These are phyloP conservation scores for Allomyces arbusculus DNA, from an alignment of 192 early-diverging fungal species.

Conservation along the genomic window DNA sequence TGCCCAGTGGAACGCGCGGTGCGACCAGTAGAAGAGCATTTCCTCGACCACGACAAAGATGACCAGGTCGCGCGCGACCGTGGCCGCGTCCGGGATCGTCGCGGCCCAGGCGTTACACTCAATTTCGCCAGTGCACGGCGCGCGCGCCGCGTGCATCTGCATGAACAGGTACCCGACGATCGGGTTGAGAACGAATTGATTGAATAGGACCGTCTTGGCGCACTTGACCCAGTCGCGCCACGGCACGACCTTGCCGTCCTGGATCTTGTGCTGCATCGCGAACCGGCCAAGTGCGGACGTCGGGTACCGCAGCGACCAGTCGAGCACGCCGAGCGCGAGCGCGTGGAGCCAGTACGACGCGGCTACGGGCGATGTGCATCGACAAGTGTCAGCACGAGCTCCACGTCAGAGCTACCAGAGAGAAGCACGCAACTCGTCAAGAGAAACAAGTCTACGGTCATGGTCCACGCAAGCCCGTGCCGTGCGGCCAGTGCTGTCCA, in stretches of 20 bases:
- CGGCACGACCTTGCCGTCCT: neutral
- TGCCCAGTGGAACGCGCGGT: conserved; percentile 1
- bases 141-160: too few relatives aligned
- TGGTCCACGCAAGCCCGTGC: neutral
- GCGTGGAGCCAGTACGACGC: neutral
- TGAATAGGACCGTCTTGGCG: neutral
- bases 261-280: neutral
- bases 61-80: neutral
- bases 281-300: neutral
- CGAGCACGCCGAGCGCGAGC: neutral
- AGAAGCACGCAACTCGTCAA: neutral
- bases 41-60: neutral
- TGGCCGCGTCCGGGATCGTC: neutral
- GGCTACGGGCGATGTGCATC: neutral
- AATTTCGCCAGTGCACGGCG: too few relatives aligned
- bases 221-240: neutral
- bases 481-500: neutral
- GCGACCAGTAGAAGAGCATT: conserved; percentile 4
- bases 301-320: neutral
- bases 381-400: neutral
- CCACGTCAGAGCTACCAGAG: too few relatives aligned
- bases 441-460: neutral
- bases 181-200: neutral
- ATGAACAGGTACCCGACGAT: neutral
- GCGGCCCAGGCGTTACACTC: neutral